Conservation (phyloP, 2,329 filamentous ascomycete genomes). For the Geosmithia morbida region DNA sequence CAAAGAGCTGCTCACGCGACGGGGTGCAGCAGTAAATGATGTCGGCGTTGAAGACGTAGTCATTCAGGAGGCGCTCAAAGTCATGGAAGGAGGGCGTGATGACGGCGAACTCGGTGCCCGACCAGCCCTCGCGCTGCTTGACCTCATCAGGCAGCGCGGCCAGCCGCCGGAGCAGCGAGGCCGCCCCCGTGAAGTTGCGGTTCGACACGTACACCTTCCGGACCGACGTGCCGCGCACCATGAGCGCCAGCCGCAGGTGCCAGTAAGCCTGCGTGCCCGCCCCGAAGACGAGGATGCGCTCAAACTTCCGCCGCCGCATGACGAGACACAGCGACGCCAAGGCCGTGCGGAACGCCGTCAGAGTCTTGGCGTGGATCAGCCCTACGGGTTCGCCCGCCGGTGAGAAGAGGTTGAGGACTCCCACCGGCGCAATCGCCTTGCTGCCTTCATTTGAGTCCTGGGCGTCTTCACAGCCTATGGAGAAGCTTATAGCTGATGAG, state of each 20-base stretch:
- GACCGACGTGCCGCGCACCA: constrained; percentile 57
- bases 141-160: constrained; percentile 23
- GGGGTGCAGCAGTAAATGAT: constrained; percentile 86
- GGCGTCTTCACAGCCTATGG: constrained; percentile 12
- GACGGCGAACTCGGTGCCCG: constrained; percentile 50
- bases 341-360: constrained; percentile 72
- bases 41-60: constrained; percentile 57
- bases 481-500: neutral
- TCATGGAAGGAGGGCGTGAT: constrained; percentile 59
- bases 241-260: constrained; percentile 75
- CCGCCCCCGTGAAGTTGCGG: constrained; percentile 47
- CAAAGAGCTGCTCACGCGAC: constrained; percentile 60
- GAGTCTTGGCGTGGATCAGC: constrained; percentile 56
- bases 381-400: constrained; percentile 48
- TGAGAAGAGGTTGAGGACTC: constrained; percentile 55
- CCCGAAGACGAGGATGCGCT: constrained; percentile 72
- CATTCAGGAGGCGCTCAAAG: constrained; percentile 49
- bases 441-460: constrained; percentile 13
- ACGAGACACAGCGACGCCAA: constrained; percentile 56
- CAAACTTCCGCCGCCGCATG: constrained; percentile 50
- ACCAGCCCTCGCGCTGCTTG: constrained; percentile 47
- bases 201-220: constrained; percentile 75
- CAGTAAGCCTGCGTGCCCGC: constrained; percentile 86
- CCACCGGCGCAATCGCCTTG: constrained; percentile 35
- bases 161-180: constrained; percentile 33